Evolutionary conservation across 495 filamentous ascomycete species (phyloP).

Genomic region (Darksidea phi): DNA sequence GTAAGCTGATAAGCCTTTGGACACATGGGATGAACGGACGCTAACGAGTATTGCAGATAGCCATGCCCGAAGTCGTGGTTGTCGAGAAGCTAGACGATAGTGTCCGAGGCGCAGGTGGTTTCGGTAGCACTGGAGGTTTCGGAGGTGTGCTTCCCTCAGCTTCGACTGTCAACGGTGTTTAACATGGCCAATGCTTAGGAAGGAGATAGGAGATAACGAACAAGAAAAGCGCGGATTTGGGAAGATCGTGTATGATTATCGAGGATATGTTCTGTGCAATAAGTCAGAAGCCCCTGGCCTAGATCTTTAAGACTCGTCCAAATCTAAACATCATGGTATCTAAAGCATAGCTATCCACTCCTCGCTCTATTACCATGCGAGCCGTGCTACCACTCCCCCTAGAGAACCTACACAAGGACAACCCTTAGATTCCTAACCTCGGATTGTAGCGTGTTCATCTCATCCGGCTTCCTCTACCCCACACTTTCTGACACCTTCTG

Average conservation of each 20-base stretch:
- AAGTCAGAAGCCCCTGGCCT: not conserved
- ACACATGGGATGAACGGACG: slow-evolving; percentile 28
- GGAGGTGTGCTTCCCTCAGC: slow-evolving; percentile 12
- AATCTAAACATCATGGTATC: not conserved
- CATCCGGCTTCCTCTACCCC: slow-evolving; percentile 25
- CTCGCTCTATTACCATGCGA: not conserved
- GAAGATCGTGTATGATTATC: no score
- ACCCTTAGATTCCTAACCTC: slow-evolving; percentile 11
- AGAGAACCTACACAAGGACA: slow-evolving; percentile 17
- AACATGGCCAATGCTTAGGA: not conserved
- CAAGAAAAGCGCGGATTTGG: not conserved
- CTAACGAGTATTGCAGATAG: slow-evolving; percentile 54
- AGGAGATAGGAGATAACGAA: not conserved
- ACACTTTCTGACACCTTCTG: slow-evolving; percentile 29
- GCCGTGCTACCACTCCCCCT: not conserved
- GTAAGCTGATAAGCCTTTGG: slow-evolving; percentile 47
- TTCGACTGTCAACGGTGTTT: slow-evolving; percentile 16
- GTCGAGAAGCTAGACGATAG: slow-evolving; percentile 88
- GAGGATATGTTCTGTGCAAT: no score
- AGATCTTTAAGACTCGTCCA: not conserved
- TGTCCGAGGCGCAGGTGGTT: slow-evolving; percentile 84
- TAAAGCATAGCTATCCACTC: not conserved
- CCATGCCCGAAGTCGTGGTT: slow-evolving; percentile 83
- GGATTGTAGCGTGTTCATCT: slow-evolving; percentile 28
- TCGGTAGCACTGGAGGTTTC: slow-evolving; percentile 82